Conservation (phyloP, 1,284 basidiomycete species). For the Pascua sp. region DNA sequence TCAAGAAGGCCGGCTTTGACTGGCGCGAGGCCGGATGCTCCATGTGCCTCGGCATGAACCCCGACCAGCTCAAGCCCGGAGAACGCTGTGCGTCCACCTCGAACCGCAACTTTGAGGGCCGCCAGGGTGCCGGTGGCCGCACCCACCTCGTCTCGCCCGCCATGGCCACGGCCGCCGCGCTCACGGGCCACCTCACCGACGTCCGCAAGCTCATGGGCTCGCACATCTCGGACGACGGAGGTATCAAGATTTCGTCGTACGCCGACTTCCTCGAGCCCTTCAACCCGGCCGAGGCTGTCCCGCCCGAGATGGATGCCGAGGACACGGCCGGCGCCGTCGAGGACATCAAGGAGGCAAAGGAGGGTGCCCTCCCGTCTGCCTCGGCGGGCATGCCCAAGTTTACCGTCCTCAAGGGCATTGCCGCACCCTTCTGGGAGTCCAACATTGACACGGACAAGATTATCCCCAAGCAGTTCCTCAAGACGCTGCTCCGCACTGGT, state of each 20-base stretch:
- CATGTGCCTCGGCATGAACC: slow-evolving; percentile 98
- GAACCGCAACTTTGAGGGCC: slow-evolving; percentile 95
- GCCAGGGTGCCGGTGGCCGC: slow-evolving; percentile 83
- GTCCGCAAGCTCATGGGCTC: slow-evolving; percentile 74
- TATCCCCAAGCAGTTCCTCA: slow-evolving; percentile 93
- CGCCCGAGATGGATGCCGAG: slow-evolving; percentile 54
- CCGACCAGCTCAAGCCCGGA: slow-evolving; percentile 82
- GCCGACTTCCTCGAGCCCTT: slow-evolving; percentile 74
- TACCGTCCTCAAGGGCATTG: slow-evolving; percentile 72
- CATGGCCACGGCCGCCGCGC: slow-evolving; percentile 92
- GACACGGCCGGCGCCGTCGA: slow-evolving; percentile 59
- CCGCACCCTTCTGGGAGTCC: slow-evolving; percentile 83
- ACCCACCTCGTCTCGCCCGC: slow-evolving; percentile 92
- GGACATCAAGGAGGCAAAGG: slow-evolving; percentile 42
- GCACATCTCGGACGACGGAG: slow-evolving; percentile 49
- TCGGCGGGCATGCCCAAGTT: slow-evolving; percentile 68
- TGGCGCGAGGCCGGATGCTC: slow-evolving; percentile 98
- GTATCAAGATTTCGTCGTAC: slow-evolving; percentile 66
- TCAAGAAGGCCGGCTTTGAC: slow-evolving; percentile 93
- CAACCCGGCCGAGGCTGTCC: slow-evolving; percentile 55
- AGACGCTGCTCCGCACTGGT: slow-evolving; percentile 89
- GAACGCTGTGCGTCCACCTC: slow-evolving; percentile 95
- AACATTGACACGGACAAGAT: slow-evolving; percentile 98
- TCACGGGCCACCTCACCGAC: slow-evolving; percentile 83
- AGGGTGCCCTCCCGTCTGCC: slow-evolving; percentile 58